These are phyloP conservation scores for Ophiocordyceps camponoti-floridani DNA, from an alignment of 2,329 filamentous ascomycete species.

Conservation along the genomic window DNA sequence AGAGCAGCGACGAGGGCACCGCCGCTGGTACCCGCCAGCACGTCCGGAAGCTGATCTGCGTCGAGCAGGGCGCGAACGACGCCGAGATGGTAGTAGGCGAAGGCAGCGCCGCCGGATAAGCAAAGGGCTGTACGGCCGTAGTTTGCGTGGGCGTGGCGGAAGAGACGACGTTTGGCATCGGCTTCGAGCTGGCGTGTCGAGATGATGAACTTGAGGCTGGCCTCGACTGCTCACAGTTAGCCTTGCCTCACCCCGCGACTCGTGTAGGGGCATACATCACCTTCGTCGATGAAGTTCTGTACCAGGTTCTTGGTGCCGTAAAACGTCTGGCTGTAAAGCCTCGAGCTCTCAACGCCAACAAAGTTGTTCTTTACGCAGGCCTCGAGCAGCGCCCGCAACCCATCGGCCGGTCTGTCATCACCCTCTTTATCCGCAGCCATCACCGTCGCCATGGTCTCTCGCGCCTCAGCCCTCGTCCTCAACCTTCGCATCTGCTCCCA, in stretches of 20 bases:
- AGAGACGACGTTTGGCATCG: constrained; percentile 63
- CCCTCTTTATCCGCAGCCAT: constrained; percentile 12
- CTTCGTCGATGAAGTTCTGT: constrained; percentile 77
- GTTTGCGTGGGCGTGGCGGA: constrained; percentile 80
- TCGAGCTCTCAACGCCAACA: constrained; percentile 80
- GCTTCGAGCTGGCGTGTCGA: constrained; percentile 46
- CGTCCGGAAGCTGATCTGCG: constrained; percentile 68
- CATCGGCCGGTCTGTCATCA: constrained; percentile 42
- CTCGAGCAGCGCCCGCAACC: constrained; percentile 62
- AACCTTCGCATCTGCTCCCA: constrained; percentile 55
- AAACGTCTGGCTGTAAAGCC: constrained; percentile 94
- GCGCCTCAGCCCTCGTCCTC: constrained; percentile 38
- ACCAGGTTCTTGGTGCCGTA: constrained; percentile 93
- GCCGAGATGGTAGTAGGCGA: constrained; percentile 94
- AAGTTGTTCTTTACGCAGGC: constrained; percentile 97
- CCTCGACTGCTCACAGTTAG: constrained; percentile 32
- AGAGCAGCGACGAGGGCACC: constrained; percentile 80
- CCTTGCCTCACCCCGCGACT: background rate
- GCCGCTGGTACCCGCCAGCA: constrained; percentile 92
- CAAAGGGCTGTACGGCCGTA: constrained; percentile 86
- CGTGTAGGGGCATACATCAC: constrained; percentile 14
- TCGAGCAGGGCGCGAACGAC: constrained; percentile 82
- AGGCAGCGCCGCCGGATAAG: constrained; percentile 80
- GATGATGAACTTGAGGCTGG: constrained; percentile 47
- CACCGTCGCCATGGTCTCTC: constrained; percentile 15